phyloP scores from a whole-genome alignment of 805 yeast genomes.

The Suhomyces sp. region DNA sequence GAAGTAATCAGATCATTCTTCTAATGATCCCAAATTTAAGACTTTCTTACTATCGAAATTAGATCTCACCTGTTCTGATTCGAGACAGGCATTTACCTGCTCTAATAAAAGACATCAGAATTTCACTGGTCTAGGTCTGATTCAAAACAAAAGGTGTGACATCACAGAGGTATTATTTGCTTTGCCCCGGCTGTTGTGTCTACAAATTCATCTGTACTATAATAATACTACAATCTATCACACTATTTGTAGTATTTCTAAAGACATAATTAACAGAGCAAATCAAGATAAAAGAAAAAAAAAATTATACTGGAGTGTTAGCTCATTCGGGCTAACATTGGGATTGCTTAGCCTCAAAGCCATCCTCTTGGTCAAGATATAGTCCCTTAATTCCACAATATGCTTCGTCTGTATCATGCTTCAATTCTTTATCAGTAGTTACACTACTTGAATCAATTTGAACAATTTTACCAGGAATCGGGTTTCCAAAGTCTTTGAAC shows the following conservation, averaged over 20 bases:
- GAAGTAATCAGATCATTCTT: conserved; percentile 60
- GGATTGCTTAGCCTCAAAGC: not conserved
- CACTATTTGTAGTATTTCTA: not conserved
- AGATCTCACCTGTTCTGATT: not conserved
- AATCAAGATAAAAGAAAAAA: not conserved
- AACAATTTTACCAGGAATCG: conserved; percentile 4
- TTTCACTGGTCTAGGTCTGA: not conserved
- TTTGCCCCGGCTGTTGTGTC: not conserved
- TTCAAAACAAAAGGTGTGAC: not conserved
- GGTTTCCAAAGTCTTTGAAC: conserved; percentile 26
- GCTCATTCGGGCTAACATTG: not conserved
- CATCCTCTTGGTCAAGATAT: conserved; percentile 3
- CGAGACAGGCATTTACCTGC: not conserved
- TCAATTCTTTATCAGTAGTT: not conserved
- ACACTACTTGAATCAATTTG: conserved; percentile 1
- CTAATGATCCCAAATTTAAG: conserved; percentile 18
- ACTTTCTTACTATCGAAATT: not conserved
- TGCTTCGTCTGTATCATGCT: not conserved
- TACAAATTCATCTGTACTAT: not conserved
- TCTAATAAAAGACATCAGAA: not conserved
- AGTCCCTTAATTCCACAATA: not conserved
- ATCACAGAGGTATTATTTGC: not conserved
- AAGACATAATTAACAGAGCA: not conserved
- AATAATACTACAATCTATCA: not conserved
- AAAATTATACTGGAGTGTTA: not conserved